These are phyloP conservation scores for Neurospora sp. DNA, from an alignment of 495 filamentous ascomycete genomes.

Conservation along the genomic window DNA sequence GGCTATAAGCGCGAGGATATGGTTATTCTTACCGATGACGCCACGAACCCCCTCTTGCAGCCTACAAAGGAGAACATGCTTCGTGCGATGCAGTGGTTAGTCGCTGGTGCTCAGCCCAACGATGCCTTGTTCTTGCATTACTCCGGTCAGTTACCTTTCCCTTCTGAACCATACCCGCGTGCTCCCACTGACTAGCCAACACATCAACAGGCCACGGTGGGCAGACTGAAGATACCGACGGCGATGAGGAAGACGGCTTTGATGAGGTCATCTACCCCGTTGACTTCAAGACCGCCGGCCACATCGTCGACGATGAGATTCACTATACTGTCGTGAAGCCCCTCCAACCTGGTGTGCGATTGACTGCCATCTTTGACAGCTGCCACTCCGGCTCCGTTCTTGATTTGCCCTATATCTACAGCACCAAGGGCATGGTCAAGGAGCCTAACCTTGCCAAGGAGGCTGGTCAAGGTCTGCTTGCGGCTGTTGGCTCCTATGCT, in stretches of 20 bases:
- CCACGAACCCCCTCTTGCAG: conserved; percentile 28
- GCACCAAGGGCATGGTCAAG: conserved; percentile 88
- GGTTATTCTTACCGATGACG: conserved; percentile 42
- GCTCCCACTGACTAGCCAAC: neutral
- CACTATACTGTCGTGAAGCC: conserved; percentile 79
- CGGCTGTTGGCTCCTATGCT: conserved; percentile 74
- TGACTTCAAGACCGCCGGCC: conserved; percentile 76
- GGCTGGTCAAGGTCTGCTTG: conserved; percentile 79
- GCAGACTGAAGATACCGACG: conserved; percentile 34
- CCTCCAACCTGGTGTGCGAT: conserved; percentile 72
- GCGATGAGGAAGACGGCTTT: conserved; percentile 87
- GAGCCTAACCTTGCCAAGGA: conserved; percentile 96
- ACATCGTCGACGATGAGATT: conserved; percentile 96
- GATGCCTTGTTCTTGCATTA: conserved; percentile 43
- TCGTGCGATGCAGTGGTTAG: conserved; percentile 39
- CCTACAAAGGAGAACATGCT: conserved; percentile 43
- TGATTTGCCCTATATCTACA: conserved; percentile 95
- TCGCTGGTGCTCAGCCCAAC: conserved; percentile 33
- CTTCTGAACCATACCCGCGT: neutral
- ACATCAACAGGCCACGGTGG: conserved; percentile 33
- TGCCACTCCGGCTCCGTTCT: conserved; percentile 96
- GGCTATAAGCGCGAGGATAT: conserved; percentile 46
- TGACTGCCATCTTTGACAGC: conserved; percentile 96
- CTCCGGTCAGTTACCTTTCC: conserved; percentile 47
- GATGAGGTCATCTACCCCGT: conserved; percentile 98